Conservation (phyloP, 352 stramenopile species). For the Globisporangium paddicum region DNA sequence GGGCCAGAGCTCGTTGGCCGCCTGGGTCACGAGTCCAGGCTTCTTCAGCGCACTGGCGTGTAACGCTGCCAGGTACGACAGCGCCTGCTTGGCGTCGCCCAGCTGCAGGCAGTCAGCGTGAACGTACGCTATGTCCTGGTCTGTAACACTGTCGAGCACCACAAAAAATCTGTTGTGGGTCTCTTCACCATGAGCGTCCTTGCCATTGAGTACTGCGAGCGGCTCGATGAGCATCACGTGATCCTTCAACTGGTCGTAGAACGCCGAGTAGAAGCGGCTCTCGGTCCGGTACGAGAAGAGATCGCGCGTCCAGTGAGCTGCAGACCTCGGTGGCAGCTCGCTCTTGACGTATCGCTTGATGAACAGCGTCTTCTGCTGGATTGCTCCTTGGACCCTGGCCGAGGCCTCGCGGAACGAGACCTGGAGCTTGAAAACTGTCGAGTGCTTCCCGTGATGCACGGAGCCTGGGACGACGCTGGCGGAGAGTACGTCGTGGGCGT, state of each 20-base stretch:
- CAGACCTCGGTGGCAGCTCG: constrained; percentile 39
- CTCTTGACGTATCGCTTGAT: constrained; percentile 57
- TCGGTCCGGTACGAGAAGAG: constrained; percentile 59
- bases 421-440: constrained; percentile 33
- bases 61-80: constrained; percentile 45
- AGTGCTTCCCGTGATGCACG: constrained; percentile 51
- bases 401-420: constrained; percentile 17
- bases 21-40: constrained; percentile 18
- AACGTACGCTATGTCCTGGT: constrained; percentile 16
- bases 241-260: constrained; percentile 25
- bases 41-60: constrained; percentile 34
- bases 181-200: constrained; percentile 17
- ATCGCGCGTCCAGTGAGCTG: constrained; percentile 49
- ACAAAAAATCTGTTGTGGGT: constrained; percentile 42
- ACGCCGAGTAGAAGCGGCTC: constrained; percentile 48
- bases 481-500: constrained; percentile 6
- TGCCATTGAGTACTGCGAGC: constrained; percentile 38
- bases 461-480: constrained; percentile 29
- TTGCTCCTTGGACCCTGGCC: not conserved
- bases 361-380: constrained; percentile 29
- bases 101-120: constrained; percentile 31
- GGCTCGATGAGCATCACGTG: constrained; percentile 42
- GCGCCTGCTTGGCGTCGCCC: constrained; percentile 29
- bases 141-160: constrained; percentile 39
- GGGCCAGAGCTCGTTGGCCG: constrained; percentile 30